These are phyloP conservation scores for Solanum lignicaule DNA, from an alignment of 257 asterid species.

Conservation along the genomic window DNA sequence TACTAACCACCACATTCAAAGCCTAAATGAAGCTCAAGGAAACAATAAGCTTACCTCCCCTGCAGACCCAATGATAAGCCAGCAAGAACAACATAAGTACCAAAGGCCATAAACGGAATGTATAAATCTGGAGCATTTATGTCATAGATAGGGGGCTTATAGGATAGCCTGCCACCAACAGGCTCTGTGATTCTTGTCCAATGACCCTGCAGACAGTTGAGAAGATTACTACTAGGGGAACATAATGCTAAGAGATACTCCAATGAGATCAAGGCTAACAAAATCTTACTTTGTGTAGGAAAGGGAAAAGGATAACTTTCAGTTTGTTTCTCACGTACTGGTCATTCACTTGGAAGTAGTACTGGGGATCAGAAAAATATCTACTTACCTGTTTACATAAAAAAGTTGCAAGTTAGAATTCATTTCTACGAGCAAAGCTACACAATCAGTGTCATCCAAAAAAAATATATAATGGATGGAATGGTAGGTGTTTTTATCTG, in stretches of 20 bases:
- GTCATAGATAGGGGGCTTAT: conserved; percentile 22
- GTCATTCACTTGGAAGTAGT: conserved; percentile 21
- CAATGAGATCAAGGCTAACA: not conserved
- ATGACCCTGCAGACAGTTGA: conserved; percentile 6
- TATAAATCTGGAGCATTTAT: conserved; percentile 27
- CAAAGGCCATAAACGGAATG: conserved; percentile 33
- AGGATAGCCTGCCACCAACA: conserved; percentile 19
- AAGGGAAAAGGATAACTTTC: conserved; percentile 21
- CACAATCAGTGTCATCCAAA: not conserved
- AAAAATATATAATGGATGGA: not conserved
- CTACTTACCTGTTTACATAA: conserved; percentile 15
- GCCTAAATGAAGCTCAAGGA: not conserved
- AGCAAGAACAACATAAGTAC: conserved; percentile 28
- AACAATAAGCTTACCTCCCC: conserved; percentile 24
- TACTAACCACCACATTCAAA: not conserved
- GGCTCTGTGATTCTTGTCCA: conserved; percentile 25
- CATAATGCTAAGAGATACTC: not conserved
- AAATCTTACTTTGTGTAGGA: conserved; percentile 16
- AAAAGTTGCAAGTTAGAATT: not conserved
- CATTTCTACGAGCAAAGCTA: not conserved
- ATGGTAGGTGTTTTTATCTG: not conserved
- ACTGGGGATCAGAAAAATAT: conserved; percentile 20
- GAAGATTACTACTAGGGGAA: not conserved
- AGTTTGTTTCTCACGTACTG: conserved; percentile 19
- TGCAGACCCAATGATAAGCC: conserved; percentile 28